A percentile compares a stretch with the other conserved stretches of the same genome.
phyloP scores from a whole-genome alignment of 495 filamentous ascomycete species.

The Daldinia vernicosa region DNA sequence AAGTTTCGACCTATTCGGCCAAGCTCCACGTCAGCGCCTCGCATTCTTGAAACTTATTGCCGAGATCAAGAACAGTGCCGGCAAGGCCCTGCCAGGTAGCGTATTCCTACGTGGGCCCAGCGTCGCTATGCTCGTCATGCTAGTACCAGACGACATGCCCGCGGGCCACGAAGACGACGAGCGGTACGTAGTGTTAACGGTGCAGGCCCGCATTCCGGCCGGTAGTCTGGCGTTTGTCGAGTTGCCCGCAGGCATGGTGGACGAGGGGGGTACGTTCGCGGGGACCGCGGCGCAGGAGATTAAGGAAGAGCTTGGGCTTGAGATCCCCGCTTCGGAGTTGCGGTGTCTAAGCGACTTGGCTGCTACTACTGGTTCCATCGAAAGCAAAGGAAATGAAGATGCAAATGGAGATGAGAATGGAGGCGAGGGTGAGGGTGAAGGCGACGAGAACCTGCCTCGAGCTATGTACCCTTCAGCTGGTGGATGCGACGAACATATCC shows the following conservation, averaged over 20 bases:
- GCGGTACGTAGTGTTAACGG: conserved; percentile 77
- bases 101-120: conserved; percentile 83
- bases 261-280: conserved; percentile 76
- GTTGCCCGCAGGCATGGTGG: conserved; percentile 90
- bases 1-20: conserved; percentile 75
- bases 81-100: conserved; percentile 75
- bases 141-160: conserved; percentile 73
- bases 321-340: conserved; percentile 54
- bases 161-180: conserved; percentile 53
- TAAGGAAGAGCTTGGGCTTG: conserved; percentile 77
- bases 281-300: conserved; percentile 86
- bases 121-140: conserved; percentile 83
- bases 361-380: conserved; percentile 44
- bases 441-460: conserved; percentile 65
- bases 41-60: conserved; percentile 84
- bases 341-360: conserved; percentile 73
- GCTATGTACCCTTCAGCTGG: conserved; percentile 81
- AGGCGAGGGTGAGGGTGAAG: conserved; percentile 34
- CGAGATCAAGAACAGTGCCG: conserved; percentile 67
- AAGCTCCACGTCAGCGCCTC: conserved; percentile 52
- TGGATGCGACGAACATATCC: conserved; percentile 85
- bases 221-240: conserved; percentile 80
- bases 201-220: conserved; percentile 84
- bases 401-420: conserved; percentile 30
- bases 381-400: conserved; percentile 14